phyloP scores from a whole-genome alignment of 352 stramenopile species.

The Pythium coloratum region DNA sequence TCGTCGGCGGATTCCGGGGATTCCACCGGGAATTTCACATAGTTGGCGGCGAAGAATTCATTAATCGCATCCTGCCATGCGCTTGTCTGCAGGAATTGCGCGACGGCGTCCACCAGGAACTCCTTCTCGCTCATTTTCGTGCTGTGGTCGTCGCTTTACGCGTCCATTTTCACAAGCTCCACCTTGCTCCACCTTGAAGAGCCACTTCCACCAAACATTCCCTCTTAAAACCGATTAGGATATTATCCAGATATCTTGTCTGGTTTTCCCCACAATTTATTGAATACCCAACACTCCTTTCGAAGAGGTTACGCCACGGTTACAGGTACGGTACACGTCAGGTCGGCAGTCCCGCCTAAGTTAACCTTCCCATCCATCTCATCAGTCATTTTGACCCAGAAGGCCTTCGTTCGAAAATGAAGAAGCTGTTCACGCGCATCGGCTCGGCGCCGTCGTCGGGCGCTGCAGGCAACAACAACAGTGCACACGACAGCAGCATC shows the following conservation, averaged over 20 bases:
- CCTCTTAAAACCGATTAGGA: conserved; percentile 6
- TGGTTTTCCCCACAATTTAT: neutral
- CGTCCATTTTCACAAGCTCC: neutral
- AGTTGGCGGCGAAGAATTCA: conserved; percentile 61
- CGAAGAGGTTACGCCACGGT: neutral
- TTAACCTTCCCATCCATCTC: conserved; percentile 4
- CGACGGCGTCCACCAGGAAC: conserved; percentile 73
- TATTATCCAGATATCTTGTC: neutral
- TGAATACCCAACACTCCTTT: neutral
- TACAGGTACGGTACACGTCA: neutral
- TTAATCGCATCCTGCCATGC: conserved; percentile 51
- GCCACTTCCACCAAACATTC: neutral
- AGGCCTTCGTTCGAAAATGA: conserved; percentile 21
- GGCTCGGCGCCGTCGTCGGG: conserved; percentile 15
- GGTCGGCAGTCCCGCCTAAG: neutral
- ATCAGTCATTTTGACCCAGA: neutral
- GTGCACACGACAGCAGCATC: conserved; percentile 11
- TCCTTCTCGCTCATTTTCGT: conserved; percentile 44
- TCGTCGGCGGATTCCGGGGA: conserved; percentile 18
- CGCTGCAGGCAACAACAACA: neutral
- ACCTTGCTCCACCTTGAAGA: neutral
- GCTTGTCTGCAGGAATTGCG: conserved; percentile 64
- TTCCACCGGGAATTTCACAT: conserved; percentile 43
- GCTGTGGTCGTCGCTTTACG: neutral
- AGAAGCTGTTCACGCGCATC: conserved; percentile 34